Evolutionary conservation across 495 filamentous ascomycete genomes (phyloP).

Genomic region (Aspergillus carlsbadensis): DNA sequence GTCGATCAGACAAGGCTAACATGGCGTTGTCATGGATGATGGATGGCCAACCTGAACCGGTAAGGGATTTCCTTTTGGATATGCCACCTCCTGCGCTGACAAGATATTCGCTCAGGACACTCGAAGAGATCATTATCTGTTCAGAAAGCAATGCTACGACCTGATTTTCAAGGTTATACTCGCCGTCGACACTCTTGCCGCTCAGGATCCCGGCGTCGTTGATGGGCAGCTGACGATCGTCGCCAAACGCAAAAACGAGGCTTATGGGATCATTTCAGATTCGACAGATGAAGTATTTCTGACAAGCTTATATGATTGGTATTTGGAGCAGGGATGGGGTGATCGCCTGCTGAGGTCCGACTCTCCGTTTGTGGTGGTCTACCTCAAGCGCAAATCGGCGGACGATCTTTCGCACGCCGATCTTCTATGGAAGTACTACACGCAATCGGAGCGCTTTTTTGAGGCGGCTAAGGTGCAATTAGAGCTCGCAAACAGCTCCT

Average conservation of each 20-base stretch:
- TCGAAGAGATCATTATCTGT: slow-evolving; percentile 62
- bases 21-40: slow-evolving; percentile 73
- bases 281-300: slow-evolving; percentile 92
- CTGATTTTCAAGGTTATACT: slow-evolving; percentile 76
- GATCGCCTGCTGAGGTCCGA: slow-evolving; percentile 81
- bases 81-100: slow-evolving; percentile 44
- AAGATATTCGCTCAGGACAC: slow-evolving; percentile 53
- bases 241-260: slow-evolving; percentile 78
- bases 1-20: slow-evolving; percentile 80
- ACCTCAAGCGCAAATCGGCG: slow-evolving; percentile 69
- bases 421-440: slow-evolving; percentile 89
- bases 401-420: slow-evolving; percentile 75
- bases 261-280: slow-evolving; percentile 79
- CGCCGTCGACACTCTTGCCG: slow-evolving; percentile 68
- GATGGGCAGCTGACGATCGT: slow-evolving; percentile 75
- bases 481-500: slow-evolving; percentile 76
- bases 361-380: slow-evolving; percentile 82
- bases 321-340: slow-evolving; percentile 74
- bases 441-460: slow-evolving; percentile 73
- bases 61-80: slow-evolving; percentile 24
- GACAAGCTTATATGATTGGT: slow-evolving; percentile 96
- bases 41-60: slow-evolving; percentile 56
- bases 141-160: slow-evolving; percentile 76
- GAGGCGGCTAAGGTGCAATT: slow-evolving; percentile 84
- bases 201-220: slow-evolving; percentile 62